A percentile compares a stretch with the other conserved stretches of the same genome.
Evolutionary conservation across 495 filamentous ascomycete genomes (phyloP).

Genomic region (Penicillium antarcticum): DNA sequence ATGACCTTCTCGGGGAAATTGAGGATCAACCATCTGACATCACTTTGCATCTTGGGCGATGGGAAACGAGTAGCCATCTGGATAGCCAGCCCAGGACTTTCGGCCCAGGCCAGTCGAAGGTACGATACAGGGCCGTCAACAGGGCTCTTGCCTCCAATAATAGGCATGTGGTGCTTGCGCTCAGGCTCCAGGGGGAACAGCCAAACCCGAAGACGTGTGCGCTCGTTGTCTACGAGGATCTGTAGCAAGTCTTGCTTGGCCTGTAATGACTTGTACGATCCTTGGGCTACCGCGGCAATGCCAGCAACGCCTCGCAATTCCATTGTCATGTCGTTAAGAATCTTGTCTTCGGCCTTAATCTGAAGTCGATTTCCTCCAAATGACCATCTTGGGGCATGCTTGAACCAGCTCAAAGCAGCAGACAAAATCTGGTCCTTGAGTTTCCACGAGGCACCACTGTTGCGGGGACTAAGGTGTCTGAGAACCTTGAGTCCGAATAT

Average conservation of each 20-base stretch:
- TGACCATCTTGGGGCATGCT: slow-evolving; percentile 79
- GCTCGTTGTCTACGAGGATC: slow-evolving; percentile 79
- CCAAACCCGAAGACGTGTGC: slow-evolving; percentile 82
- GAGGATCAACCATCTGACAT: slow-evolving; percentile 74
- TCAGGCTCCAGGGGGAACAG: slow-evolving; percentile 76
- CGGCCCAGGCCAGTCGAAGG: slow-evolving; percentile 78
- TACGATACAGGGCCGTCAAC: slow-evolving; percentile 46
- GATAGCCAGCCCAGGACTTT: slow-evolving; percentile 77
- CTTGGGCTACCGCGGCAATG: slow-evolving; percentile 53
- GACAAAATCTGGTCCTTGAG: slow-evolving; percentile 86
- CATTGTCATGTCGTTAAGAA: slow-evolving; percentile 72
- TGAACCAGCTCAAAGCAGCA: slow-evolving; percentile 85
- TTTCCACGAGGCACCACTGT: slow-evolving; percentile 59
- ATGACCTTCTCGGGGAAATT: slow-evolving; percentile 80
- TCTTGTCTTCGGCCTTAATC: slow-evolving; percentile 82
- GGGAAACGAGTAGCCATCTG: slow-evolving; percentile 78
- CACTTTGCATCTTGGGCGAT: slow-evolving; percentile 64
- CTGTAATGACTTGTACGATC: slow-evolving; percentile 62
- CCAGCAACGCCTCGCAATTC: slow-evolving; percentile 54
- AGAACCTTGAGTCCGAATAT: slow-evolving; percentile 78
- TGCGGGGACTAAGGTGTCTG: slow-evolving; percentile 61
- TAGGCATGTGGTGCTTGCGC: slow-evolving; percentile 51
- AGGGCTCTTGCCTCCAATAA: slow-evolving; percentile 27
- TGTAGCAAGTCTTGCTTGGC: slow-evolving; percentile 77
- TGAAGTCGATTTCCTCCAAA: slow-evolving; percentile 93